Base-by-base conservation (phyloP, 2,329 filamentous ascomycete genomes). In the Phialophora macrospora region DNA sequence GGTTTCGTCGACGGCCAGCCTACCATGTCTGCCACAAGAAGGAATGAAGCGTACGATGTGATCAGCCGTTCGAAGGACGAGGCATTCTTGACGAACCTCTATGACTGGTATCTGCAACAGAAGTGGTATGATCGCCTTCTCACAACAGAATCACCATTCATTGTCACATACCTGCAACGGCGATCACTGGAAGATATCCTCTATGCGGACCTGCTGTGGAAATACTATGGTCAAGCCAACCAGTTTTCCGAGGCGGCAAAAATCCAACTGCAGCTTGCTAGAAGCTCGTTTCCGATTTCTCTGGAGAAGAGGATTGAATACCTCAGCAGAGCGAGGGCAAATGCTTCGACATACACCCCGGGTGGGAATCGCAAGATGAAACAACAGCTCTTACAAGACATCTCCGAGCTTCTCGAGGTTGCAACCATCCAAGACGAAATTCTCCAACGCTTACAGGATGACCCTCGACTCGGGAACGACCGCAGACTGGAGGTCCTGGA, bases 361-460 rank as follows among this genome's bases (percentile, higher is more conserved):
- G 91, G 92, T 28, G 84, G 96, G 69, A 87, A 88, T 70, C 86
- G 92, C 57, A 91, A 94, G 74, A 87, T 89, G 67, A 90, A 95
- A 75, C 95, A 97, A 77, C 85, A 93, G 66, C 83, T 98, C 30
- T 86, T 94, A 63, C 91, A 96, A 72, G 88, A 92, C 68, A 90
- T 97, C 26, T 88, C 88, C 2, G 93, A 95, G 71, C 83, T 96
- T 52, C 87, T 99, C 9, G 95, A 99, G 73, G 87, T 98, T 57
- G 94, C 93, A 14, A 94, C 95, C 74, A 95, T 99, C 60, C 95
- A 99, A 77, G 92, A 97, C 74, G 95, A 99, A 73, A 79, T 98
- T 49, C 78, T 98, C 26, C 90, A 93, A 75, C 86, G 92, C 54
- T 81, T 99, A 60, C 87, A 84, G 74, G 84, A 84, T 9, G 95